Base-by-base conservation (phyloP, 2,329 filamentous ascomycete species). In the Diaporthe sp. region DNA sequence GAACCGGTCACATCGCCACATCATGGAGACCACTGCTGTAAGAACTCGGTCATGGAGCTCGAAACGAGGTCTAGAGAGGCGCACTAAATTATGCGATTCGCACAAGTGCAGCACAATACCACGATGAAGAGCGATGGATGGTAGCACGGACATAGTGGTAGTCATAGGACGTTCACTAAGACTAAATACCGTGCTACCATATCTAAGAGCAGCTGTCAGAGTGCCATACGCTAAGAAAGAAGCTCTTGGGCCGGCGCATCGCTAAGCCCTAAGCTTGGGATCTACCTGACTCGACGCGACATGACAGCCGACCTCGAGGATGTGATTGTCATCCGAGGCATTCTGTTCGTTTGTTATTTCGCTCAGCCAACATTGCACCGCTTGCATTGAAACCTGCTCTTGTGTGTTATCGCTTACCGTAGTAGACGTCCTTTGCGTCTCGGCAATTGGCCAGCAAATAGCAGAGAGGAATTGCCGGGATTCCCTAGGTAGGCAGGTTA, bases 401-500 rank as follows among this genome's bases (percentile, higher is more conserved):
- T 10, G 46, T 34, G n/a, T 12, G n/a, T 12, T 39, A 8, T 53
- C 31, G n/a, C 22, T 19, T 7, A 34, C 8, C 1, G 34, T 34
- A 34, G 34, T 8, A 13, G 7, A 49, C 22, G 28, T 28, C 3
- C 12, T n/a, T 2, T 34, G 42, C 17, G 3, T 28, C 10, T 67
- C 42, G 61, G 61, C 61, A 49, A 49, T 34, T 49, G 39, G 22
- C 15, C 8, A 31, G 28, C 42, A 25, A 19, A 25, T 39, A 31
- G 12, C 34, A 39, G 65, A 7, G 13, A 68, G 65, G 34, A 68
- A 53, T 37, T 42, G 65, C 65, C 65, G 65, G 22, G 65, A n/a
- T 6, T 67, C 8, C 37, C 37, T 44, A 15, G n/a, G 9, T 46
- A 28, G 22, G n/a, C 22, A 12, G 4, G 31, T 25, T 69, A 28